A percentile compares a stretch with the other conserved stretches of the same genome.
These are phyloP conservation scores for Borovskyia barvae DNA, from an alignment of 208 protist species.

Conservation along the genomic window DNA sequence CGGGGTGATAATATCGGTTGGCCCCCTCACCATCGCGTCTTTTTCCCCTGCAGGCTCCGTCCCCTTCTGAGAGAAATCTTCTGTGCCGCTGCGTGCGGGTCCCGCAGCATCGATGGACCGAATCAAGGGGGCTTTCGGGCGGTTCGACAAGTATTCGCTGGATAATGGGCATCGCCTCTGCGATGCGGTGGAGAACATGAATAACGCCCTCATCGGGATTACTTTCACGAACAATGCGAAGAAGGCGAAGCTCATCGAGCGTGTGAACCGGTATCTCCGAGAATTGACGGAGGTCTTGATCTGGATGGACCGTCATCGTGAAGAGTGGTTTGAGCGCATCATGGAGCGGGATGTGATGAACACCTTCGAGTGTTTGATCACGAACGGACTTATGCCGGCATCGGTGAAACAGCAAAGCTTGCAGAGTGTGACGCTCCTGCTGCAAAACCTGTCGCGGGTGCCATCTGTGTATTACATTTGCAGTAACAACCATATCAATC, in stretches of 20 bases:
- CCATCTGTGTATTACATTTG: slow-evolving; percentile 76
- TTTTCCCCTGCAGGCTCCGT: too few species aligned
- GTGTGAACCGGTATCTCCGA: slow-evolving; percentile 40
- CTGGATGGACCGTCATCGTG: slow-evolving; percentile 79
- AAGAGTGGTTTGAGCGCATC: slow-evolving; percentile 62
- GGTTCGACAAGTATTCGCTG: slow-evolving; percentile 39
- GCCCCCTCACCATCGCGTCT: too few species aligned
- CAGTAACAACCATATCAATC: slow-evolving; percentile 89
- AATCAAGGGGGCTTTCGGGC: slow-evolving; percentile 22
- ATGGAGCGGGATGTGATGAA: slow-evolving; percentile 69
- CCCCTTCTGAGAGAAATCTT: too few species aligned
- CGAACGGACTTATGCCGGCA: slow-evolving; percentile 47
- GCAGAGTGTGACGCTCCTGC: slow-evolving; percentile 69
- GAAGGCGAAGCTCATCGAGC: slow-evolving; percentile 8
- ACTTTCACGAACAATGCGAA: too few species aligned
- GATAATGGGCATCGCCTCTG: slow-evolving; percentile 60
- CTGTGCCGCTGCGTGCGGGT: too few species aligned
- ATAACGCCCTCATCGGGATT: slow-evolving; percentile 11
- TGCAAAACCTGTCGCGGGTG: slow-evolving; percentile 70
- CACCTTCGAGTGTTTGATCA: slow-evolving; percentile 66
- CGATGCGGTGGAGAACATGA: slow-evolving; percentile 33
- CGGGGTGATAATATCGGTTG: too few species aligned
- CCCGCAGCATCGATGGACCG: slow-evolving; percentile 9
- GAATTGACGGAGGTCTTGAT: slow-evolving; percentile 75
- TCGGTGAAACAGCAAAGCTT: slow-evolving; percentile 64